These are phyloP conservation scores for Termitomyces heimii DNA, from an alignment of 768 basidiomycete species.

Conservation along the genomic window DNA sequence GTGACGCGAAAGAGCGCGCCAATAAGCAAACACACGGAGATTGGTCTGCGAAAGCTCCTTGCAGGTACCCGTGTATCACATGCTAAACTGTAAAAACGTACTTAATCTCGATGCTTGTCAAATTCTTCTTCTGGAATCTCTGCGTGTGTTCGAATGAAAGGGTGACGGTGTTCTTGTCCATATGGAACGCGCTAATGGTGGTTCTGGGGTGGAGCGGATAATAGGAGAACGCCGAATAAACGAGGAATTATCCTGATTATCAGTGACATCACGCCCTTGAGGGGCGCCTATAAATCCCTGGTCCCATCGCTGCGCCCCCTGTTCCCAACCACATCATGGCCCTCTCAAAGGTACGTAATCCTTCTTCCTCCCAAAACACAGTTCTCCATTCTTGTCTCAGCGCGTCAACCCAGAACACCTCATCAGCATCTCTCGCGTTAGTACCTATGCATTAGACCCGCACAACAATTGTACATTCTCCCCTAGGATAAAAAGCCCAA, in stretches of 20 bases:
- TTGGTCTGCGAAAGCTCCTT: conserved; percentile 41
- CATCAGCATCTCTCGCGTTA: conserved; percentile 49
- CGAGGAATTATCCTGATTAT: not conserved
- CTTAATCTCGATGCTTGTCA: too few species aligned
- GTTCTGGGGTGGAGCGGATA: not conserved
- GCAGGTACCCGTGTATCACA: conserved; percentile 13
- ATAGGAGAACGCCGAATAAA: not conserved
- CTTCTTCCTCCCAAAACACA: not conserved
- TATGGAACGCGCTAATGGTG: not conserved
- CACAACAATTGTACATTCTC: not conserved
- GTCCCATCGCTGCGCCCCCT: not conserved
- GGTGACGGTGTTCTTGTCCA: not conserved
- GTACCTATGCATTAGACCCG: not conserved
- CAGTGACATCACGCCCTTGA: conserved; percentile 3
- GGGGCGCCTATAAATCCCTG: not conserved
- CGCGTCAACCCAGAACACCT: conserved; percentile 66
- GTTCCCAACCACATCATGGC: conserved; percentile 37
- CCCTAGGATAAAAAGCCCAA: conserved; percentile 40
- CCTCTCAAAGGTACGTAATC: conserved; percentile 46
- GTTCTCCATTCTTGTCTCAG: conserved; percentile 23
- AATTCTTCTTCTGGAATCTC: too few species aligned
- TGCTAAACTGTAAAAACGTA: conserved; percentile 7
- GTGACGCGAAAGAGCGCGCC: conserved; percentile 47
- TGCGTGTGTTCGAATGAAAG: not conserved
- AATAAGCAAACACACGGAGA: conserved; percentile 36